Percentiles rank a stretch among this genome's conserved stretches.
phyloP scores from a whole-genome alignment of 257 asterid genomes.

The Rauvolfia tetraphylla region DNA sequence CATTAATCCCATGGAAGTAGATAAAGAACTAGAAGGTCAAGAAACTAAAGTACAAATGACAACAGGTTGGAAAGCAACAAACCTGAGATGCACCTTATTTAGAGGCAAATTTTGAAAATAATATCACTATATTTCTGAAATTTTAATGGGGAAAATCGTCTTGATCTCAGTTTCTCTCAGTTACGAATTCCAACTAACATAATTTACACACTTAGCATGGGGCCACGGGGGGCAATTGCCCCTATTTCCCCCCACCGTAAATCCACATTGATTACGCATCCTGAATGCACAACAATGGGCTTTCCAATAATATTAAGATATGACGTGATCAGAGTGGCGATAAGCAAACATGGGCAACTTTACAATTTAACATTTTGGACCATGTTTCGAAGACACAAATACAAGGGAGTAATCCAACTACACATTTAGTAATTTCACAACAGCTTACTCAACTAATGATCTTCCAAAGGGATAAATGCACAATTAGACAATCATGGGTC shows the following conservation, averaged over 20 bases:
- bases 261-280: background rate
- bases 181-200: no score
- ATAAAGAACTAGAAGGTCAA: background rate
- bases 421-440: background rate
- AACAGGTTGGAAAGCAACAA: background rate
- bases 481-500: background rate
- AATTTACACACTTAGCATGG: background rate
- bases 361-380: background rate
- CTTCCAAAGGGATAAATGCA: background rate
- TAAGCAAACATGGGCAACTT: background rate
- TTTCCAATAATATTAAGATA: background rate
- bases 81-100: background rate
- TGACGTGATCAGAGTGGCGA: background rate
- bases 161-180: background rate
- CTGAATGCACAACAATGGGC: background rate
- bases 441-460: background rate
- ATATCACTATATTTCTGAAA: background rate
- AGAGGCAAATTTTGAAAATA: background rate
- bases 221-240: background rate
- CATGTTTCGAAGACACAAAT: background rate
- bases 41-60: background rate
- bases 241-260: background rate
- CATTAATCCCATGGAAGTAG: background rate
- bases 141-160: background rate
- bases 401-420: background rate